A percentile compares a stretch with the other conserved stretches of the same genome.
Evolutionary conservation across 306 rosid genomes (phyloP).

Genomic region (Gastrolobium bilobum): DNA sequence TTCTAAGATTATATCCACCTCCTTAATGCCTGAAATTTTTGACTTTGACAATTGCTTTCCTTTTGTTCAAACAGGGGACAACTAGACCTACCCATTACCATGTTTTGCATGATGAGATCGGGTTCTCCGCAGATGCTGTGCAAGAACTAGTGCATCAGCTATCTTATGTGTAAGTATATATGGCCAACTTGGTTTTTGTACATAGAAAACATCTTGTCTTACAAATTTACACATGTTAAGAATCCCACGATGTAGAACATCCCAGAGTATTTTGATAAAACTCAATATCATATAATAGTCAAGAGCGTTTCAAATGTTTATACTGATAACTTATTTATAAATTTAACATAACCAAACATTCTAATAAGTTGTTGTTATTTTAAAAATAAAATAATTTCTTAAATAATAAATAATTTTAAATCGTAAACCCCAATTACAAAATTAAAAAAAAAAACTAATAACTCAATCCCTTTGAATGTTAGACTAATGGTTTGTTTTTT

Average conservation of each 20-base stretch:
- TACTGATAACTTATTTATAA: too few species aligned
- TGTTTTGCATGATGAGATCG: constrained; percentile 55
- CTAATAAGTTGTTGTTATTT: too few species aligned
- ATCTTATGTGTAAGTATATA: constrained; percentile 52
- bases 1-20: background rate
- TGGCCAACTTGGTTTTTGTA: background rate
- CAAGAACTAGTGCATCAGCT: constrained; percentile 58
- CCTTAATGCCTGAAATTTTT: background rate
- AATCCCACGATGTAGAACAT: too few species aligned
- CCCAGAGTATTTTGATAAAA: too few species aligned
- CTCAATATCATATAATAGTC: too few species aligned
- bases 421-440: too few species aligned
- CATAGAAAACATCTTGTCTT: background rate
- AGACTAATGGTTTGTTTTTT: background rate
- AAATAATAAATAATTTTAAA: too few species aligned
- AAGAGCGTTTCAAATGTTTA: too few species aligned
- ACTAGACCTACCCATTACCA: constrained; percentile 58
- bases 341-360: too few species aligned
- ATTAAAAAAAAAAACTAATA: too few species aligned
- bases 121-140: constrained; percentile 51
- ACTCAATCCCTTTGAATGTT: background rate
- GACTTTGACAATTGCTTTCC: background rate
- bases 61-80: constrained; percentile 50
- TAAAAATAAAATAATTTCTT: too few species aligned
- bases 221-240: too few species aligned